Conservation (phyloP, 2,329 filamentous ascomycete genomes). For the Chrysosphaeria jannelii region DNA sequence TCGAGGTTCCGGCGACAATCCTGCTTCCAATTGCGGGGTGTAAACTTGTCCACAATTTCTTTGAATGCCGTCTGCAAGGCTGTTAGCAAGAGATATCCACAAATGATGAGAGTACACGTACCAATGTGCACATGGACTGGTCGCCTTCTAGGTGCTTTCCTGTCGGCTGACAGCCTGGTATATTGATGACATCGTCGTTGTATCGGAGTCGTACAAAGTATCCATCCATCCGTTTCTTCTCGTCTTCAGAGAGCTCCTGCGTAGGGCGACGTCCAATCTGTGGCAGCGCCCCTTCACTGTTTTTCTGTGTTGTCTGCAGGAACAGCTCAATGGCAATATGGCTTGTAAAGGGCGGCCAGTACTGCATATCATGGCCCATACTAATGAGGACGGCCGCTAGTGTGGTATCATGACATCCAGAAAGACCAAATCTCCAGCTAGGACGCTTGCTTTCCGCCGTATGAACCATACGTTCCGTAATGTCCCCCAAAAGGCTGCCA, state of each 20-base stretch:
- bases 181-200: conserved; percentile 54
- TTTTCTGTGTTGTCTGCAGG: too few relatives aligned
- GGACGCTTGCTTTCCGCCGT: conserved; percentile 19
- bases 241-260: conserved; percentile 20
- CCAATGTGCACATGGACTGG: conserved; percentile 68
- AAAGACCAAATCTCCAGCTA: conserved; percentile 41
- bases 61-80: conserved; percentile 52
- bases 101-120: conserved; percentile 11
- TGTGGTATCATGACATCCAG: conserved; percentile 82
- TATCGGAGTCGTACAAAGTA: conserved; percentile 80
- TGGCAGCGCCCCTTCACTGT: conserved; percentile 4
- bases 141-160: conserved; percentile 73
- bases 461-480: conserved; percentile 45
- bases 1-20: conserved; percentile 18
- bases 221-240: conserved; percentile 30
- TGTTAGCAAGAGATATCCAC: too few relatives aligned
- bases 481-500: conserved; percentile 54
- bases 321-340: conserved; percentile 83
- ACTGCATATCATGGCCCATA: conserved; percentile 40
- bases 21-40: conserved; percentile 44
- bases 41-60: conserved; percentile 67
- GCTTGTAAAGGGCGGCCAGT: conserved; percentile 83
- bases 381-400: conserved; percentile 50
- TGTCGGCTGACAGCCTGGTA: conserved; percentile 48
- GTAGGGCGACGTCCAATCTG: conserved; percentile 28